Percentiles rank a stretch among this genome's conserved stretches.
phyloP scores from a whole-genome alignment of 805 yeast species.

The Kodamaea jinghongensis region DNA sequence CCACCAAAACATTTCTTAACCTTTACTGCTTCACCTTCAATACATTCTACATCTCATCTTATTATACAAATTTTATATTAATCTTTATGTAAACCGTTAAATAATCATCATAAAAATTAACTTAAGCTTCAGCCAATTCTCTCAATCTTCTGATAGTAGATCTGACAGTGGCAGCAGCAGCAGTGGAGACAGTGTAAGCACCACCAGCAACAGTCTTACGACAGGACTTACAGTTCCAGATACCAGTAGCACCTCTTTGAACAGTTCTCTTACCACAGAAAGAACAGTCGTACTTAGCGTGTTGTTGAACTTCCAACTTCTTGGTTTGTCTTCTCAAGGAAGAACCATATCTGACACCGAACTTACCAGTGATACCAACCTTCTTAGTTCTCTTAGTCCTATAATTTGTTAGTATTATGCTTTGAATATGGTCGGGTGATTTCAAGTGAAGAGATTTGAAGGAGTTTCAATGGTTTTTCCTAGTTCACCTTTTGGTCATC shows the following conservation, averaged over 20 bases:
- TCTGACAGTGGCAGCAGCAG: conserved; percentile 99
- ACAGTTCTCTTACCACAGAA: conserved; percentile 99
- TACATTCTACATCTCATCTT: neutral
- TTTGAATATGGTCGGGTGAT: too few relatives aligned
- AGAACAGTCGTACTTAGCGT: conserved; percentile 97
- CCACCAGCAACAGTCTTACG: conserved; percentile 99
- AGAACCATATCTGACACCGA: conserved; percentile 99
- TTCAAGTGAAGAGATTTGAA: too few relatives aligned
- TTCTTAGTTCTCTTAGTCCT: conserved; percentile 99
- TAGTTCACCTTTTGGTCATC: too few relatives aligned
- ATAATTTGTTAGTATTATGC: conserved; percentile 39
- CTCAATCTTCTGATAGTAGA: conserved; percentile 99
- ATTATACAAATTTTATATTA: conserved; percentile 7
- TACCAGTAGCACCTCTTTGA: conserved; percentile 96
- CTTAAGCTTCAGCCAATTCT: conserved; percentile 99
- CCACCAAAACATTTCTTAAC: too few relatives aligned
- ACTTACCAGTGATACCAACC: conserved; percentile 99
- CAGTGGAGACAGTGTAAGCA: conserved; percentile 98
- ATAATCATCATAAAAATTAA: conserved; percentile 14
- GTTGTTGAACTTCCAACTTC: conserved; percentile 98
- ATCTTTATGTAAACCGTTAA: conserved; percentile 11
- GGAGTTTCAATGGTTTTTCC: too few relatives aligned
- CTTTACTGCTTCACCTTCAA: neutral
- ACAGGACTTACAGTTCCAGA: conserved; percentile 97
- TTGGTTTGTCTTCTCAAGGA: conserved; percentile 99